A percentile compares a stretch with the other conserved stretches of the same genome.
Evolutionary conservation across 2,329 filamentous ascomycete genomes (phyloP).

Genomic region (Claviceps purpurea): DNA sequence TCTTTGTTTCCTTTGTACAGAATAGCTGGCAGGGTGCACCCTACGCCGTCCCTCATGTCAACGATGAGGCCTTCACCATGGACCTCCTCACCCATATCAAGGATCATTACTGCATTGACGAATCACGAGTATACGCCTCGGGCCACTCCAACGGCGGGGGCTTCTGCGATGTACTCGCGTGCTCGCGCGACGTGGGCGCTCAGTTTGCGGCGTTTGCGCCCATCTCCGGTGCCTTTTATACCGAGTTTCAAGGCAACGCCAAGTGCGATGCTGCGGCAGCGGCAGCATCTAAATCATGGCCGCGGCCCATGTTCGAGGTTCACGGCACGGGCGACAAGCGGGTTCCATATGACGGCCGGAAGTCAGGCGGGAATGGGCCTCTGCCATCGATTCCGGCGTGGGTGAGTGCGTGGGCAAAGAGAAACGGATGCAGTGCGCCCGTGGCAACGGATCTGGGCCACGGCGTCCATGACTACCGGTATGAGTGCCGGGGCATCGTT

Average conservation of each 20-base stretch:
- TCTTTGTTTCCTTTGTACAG: conserved; percentile 9
- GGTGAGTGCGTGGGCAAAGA: conserved; percentile 23
- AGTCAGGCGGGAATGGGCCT: conserved; percentile 24
- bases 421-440: conserved; percentile 10
- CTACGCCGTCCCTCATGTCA: conserved; percentile 18
- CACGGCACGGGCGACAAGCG: conserved; percentile 35
- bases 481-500: conserved; percentile 7
- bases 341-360: conserved; percentile 29
- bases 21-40: conserved; percentile 27
- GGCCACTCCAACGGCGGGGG: conserved; percentile 33
- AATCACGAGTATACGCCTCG: conserved; percentile 26
- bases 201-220: conserved; percentile 29
- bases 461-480: conserved; percentile 8
- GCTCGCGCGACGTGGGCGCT: conserved; percentile 20
- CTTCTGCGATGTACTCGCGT: conserved; percentile 28
- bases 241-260: conserved; percentile 14
- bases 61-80: conserved; percentile 29
- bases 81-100: conserved; percentile 28
- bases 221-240: conserved; percentile 29
- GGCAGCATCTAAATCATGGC: conserved; percentile 13
- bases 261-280: conserved; percentile 20
- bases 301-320: conserved; percentile 33
- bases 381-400: conserved; percentile 30
- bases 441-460: conserved; percentile 1
- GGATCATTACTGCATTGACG: conserved; percentile 25